phyloP scores from a whole-genome alignment of 2,329 filamentous ascomycete species.

The Emmonsiellopsis sp. region DNA sequence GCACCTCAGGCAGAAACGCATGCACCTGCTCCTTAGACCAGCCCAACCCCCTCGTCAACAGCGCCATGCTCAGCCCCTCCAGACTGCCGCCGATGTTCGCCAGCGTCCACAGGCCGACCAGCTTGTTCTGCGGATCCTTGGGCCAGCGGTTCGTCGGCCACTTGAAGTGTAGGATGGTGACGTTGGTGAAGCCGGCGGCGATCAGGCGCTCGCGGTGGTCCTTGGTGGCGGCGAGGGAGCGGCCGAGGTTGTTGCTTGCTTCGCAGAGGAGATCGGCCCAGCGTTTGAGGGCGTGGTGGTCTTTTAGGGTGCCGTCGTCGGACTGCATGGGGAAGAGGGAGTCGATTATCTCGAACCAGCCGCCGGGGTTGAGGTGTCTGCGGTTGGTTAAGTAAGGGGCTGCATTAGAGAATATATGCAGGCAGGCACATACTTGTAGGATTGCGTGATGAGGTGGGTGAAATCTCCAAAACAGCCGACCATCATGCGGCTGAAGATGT shows the following conservation, averaged over 20 bases:
- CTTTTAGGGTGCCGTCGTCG: constrained; percentile 18
- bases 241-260: constrained; percentile 11
- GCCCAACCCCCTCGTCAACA: constrained; percentile 13
- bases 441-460: constrained; percentile 30
- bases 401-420: background rate
- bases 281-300: constrained; percentile 14
- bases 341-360: constrained; percentile 37
- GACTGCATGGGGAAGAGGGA: constrained; percentile 20
- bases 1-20: constrained; percentile 13
- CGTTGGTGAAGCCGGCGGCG: background rate
- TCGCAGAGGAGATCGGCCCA: constrained; percentile 16
- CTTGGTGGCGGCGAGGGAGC: constrained; percentile 8
- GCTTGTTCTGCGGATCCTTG: constrained; percentile 13
- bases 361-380: constrained; percentile 32
- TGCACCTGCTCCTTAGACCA: constrained; percentile 15
- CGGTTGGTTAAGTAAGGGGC: background rate
- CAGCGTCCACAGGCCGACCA: constrained; percentile 9
- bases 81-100: constrained; percentile 13
- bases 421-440: constrained; percentile 16
- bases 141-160: constrained; percentile 14
- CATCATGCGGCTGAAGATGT: constrained; percentile 32
- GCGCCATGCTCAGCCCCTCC: constrained; percentile 12
- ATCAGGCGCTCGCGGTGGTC: constrained; percentile 7
- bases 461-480: constrained; percentile 34
- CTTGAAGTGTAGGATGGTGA: constrained; percentile 6